These are phyloP conservation scores for Marchantia paleacea DNA, from an alignment of 225 moss, liverwort and hornwort genomes.

Conservation along the genomic window DNA sequence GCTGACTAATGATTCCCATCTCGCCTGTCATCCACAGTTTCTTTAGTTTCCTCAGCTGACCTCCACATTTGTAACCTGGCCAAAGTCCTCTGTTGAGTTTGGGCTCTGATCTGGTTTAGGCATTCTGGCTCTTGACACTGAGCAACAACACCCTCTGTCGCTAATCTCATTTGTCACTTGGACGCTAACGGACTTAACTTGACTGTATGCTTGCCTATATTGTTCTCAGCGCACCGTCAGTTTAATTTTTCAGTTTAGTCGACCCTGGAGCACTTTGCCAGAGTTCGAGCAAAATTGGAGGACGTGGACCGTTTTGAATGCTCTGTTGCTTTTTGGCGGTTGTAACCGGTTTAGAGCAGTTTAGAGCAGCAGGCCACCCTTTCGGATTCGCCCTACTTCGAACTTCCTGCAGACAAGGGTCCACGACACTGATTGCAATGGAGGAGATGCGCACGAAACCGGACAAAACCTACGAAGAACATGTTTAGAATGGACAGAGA, in stretches of 20 bases:
- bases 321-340: not conserved
- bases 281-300: not conserved
- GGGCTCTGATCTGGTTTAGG: not conserved
- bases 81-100: not conserved
- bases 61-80: too few species aligned
- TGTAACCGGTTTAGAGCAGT: not conserved
- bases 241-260: not conserved
- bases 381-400: not conserved
- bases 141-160: too few species aligned
- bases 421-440: not conserved
- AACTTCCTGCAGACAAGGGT: not conserved
- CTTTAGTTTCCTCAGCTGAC: too few species aligned
- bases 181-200: not conserved
- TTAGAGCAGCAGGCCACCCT: not conserved
- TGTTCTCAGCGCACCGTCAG: not conserved
- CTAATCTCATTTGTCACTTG: too few species aligned
- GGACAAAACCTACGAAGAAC: not conserved
- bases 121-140: too few species aligned
- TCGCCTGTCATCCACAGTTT: too few species aligned
- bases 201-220: not conserved
- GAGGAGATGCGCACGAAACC: not conserved
- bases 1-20: too few species aligned
- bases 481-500: not conserved
- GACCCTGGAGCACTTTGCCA: not conserved
- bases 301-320: not conserved